Evolutionary conservation across 495 filamentous ascomycete genomes (phyloP).

Genomic region (Wilcoxina mikolae): DNA sequence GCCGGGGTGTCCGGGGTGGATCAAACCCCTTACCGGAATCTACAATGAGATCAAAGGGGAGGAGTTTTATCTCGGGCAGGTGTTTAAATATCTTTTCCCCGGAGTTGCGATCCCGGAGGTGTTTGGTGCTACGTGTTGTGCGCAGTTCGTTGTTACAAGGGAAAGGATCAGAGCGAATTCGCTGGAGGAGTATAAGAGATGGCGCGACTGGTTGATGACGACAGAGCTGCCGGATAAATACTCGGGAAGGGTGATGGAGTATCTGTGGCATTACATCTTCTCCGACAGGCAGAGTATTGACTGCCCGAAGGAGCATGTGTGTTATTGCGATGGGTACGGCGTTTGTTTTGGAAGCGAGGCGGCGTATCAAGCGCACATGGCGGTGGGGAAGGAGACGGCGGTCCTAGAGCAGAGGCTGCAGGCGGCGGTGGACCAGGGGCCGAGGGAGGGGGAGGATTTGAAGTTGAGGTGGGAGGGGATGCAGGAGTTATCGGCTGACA

Average conservation of each 20-base stretch:
- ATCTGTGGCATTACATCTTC: slow-evolving; percentile 57
- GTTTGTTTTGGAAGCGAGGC: slow-evolving; percentile 55
- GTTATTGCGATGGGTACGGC: slow-evolving; percentile 65
- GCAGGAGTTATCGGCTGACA: background rate
- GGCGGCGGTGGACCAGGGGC: slow-evolving; percentile 31
- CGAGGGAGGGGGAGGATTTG: slow-evolving; percentile 9
- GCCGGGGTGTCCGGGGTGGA: slow-evolving; percentile 51
- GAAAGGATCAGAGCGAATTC: slow-evolving; percentile 38
- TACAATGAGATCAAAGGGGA: slow-evolving; percentile 20
- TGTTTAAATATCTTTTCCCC: slow-evolving; percentile 45
- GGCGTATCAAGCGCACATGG: slow-evolving; percentile 38
- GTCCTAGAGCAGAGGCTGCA: slow-evolving; percentile 37
- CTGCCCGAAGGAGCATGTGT: slow-evolving; percentile 52
- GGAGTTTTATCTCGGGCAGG: slow-evolving; percentile 26
- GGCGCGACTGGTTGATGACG: slow-evolving; percentile 45
- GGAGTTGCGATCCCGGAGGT: slow-evolving; percentile 36
- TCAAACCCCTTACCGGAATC: slow-evolving; percentile 33
- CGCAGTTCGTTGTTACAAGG: slow-evolving; percentile 52
- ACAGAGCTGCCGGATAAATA: slow-evolving; percentile 43
- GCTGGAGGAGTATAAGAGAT: slow-evolving; percentile 40
- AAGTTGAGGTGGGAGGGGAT: slow-evolving; percentile 14
- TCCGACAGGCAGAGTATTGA: slow-evolving; percentile 33
- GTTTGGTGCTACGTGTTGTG: slow-evolving; percentile 48
- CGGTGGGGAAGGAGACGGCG: slow-evolving; percentile 31
- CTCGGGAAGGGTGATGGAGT: slow-evolving; percentile 54